Conservation (phyloP, 1,284 basidiomycete genomes). For the Thecaphora thlaspeos region DNA sequence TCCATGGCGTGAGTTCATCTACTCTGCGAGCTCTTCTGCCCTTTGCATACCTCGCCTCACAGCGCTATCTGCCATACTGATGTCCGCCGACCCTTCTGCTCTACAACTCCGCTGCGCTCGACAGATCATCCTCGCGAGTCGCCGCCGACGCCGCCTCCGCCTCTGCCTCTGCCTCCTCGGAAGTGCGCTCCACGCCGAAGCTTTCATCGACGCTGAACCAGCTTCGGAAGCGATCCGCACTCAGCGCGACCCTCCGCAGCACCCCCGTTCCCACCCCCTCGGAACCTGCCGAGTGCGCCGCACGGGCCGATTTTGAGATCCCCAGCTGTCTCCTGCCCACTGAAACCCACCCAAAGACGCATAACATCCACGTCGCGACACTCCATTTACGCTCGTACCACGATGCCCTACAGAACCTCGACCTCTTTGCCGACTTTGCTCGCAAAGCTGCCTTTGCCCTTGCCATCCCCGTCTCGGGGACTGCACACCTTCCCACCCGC, state of each 20-base stretch:
- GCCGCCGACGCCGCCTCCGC: too few relatives aligned
- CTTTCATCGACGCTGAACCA: background rate
- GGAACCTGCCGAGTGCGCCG: background rate
- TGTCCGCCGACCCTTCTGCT: too few relatives aligned
- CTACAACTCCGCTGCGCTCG: too few relatives aligned
- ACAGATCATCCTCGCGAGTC: background rate
- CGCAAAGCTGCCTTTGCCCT: constrained; percentile 78
- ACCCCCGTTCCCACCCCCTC: background rate
- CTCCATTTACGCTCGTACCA: constrained; percentile 78
- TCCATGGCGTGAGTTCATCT: background rate
- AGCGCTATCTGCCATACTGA: too few relatives aligned
- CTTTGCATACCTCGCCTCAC: too few relatives aligned
- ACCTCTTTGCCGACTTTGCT: constrained; percentile 81
- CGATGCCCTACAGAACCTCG: constrained; percentile 63
- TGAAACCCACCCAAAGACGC: constrained; percentile 59
- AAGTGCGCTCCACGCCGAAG: too few relatives aligned
- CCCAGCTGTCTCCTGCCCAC: constrained; percentile 28
- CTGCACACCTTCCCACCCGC: constrained; percentile 72
- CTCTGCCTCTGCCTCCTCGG: too few relatives aligned
- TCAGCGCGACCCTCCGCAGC: background rate
- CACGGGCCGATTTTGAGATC: constrained; percentile 8
- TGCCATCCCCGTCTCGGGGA: constrained; percentile 74
- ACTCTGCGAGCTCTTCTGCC: too few relatives aligned
- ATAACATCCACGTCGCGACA: constrained; percentile 76
- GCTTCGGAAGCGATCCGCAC: background rate